Evolutionary conservation across 2,329 filamentous ascomycete species (phyloP).

Genomic region (Xylaria sp.): DNA sequence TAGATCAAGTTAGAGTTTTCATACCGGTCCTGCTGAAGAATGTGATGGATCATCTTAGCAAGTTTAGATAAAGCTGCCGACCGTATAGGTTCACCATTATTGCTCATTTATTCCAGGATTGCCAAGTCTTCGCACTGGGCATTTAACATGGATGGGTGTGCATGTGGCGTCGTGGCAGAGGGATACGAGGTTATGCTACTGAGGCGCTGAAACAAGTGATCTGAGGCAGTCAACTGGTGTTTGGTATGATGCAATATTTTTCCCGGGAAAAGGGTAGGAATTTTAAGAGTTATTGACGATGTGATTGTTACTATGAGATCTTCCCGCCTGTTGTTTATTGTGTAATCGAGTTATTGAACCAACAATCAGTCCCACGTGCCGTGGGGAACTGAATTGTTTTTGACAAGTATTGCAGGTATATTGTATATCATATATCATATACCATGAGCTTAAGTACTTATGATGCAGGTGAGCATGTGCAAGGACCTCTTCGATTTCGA

Average conservation of each 20-base stretch:
- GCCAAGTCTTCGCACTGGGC: neutral
- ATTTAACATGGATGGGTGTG: neutral
- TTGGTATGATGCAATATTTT: neutral
- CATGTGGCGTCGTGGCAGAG: neutral
- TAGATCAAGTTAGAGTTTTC: neutral
- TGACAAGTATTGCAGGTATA: neutral
- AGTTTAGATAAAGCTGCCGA: neutral
- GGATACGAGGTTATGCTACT: conserved; percentile 7
- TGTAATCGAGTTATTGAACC: neutral
- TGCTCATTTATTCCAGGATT: no score
- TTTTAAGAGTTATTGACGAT: neutral
- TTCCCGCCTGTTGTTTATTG: neutral
- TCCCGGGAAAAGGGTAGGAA: neutral
- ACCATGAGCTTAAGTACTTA: neutral
- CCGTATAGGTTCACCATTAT: neutral
- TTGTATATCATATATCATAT: neutral
- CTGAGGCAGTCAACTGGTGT: neutral
- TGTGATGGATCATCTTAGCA: neutral
- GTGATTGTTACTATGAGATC: neutral
- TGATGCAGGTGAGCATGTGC: neutral
- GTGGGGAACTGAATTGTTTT: neutral
- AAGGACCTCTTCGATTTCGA: neutral
- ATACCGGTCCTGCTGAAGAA: neutral
- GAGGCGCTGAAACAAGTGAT: neutral
- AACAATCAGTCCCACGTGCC: neutral